Evolutionary conservation across 1,284 basidiomycete species (phyloP), one percentile per base, ranked within the genome.

Genomic region (Irpex sp.): DNA sequence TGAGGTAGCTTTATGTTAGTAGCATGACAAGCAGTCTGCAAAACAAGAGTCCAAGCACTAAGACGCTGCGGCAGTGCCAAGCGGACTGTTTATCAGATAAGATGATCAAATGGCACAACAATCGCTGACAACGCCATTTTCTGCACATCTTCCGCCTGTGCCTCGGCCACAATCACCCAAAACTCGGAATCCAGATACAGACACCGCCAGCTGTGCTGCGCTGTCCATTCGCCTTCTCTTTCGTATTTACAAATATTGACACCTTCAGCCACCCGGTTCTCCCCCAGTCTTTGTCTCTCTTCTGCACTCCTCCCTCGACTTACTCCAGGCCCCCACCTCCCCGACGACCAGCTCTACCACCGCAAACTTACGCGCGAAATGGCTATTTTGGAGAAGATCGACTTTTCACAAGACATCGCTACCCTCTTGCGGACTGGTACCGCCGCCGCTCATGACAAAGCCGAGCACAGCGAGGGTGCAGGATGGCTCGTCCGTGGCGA

Each of bases 401-500:
- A 68, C 61, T 60, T 54, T 47, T 64, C 66, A n/a, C 57, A 58
- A 26, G 61, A 63, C 51, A 60, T 68, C 39, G 58, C 66, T 19
- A 60, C 62, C 17, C 61, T 68, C 7, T 57, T 67, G 26, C 46
- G 58, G 35, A 60, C 47, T 31, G 65, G 62, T 31, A 66, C 65
- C n/a, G 63, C 65, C 5, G 51, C 39, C 5, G 66, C 85, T 0
- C 90, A 92, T 72, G 81, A 86, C 60, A 73, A 77, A n/a, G 84
- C 86, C 17, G 84, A 86, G 71, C 80, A 82, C 66, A 88, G 83
- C 68, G 73, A 78, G 31, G 88, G 84, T 33, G 90, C 89, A 1
- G 78, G 77, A 37, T 83, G 83, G 59, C 78, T 93, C 54, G 78
- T 86, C 19, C 81, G 80, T 57, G 90, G 90, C 13, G 78, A 83